phyloP scores from a whole-genome alignment of 805 yeast genomes.

The Wickerhamia fluorescens region DNA sequence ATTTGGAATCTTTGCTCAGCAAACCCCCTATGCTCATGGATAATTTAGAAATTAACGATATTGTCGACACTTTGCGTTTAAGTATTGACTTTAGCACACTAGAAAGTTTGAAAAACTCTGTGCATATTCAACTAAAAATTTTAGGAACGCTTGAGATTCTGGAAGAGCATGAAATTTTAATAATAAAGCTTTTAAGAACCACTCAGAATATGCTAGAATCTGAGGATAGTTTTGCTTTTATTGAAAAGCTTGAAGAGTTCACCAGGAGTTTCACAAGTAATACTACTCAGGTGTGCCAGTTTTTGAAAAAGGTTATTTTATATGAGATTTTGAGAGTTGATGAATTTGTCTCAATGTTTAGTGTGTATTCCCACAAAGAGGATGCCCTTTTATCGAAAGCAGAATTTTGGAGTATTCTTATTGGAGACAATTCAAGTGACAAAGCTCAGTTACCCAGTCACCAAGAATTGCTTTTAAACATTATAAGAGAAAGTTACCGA shows the following conservation, averaged over 20 bases:
- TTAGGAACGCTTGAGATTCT: conserved; percentile 1
- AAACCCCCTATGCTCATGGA: conserved; percentile 6
- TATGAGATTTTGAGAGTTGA: conserved; percentile 11
- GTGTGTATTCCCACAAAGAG: too few species aligned
- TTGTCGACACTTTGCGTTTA: conserved; percentile 6
- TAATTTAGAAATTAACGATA: conserved; percentile 11
- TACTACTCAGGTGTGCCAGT: conserved; percentile 1
- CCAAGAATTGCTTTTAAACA: too few species aligned
- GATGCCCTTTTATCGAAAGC: too few species aligned
- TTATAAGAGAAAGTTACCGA: too few species aligned
- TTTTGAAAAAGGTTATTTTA: conserved; percentile 11
- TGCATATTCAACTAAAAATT: conserved; percentile 5
- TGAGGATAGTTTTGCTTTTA: conserved; percentile 4
- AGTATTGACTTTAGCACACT: conserved; percentile 5
- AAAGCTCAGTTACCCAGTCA: too few species aligned
- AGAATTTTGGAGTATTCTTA: too few species aligned
- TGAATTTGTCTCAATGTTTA: conserved; percentile 9
- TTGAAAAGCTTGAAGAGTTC: conserved; percentile 4
- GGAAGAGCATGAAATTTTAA: conserved; percentile 9
- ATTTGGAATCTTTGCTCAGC: conserved; percentile 16
- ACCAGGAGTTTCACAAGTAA: conserved; percentile 4
- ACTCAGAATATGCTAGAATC: conserved; percentile 3
- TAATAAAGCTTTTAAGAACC: conserved; percentile 11
- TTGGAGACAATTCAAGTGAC: too few species aligned
- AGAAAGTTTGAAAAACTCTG: conserved; percentile 2